Conservation (phyloP, 2,329 filamentous ascomycete species). For the Diaporthe capsici region DNA sequence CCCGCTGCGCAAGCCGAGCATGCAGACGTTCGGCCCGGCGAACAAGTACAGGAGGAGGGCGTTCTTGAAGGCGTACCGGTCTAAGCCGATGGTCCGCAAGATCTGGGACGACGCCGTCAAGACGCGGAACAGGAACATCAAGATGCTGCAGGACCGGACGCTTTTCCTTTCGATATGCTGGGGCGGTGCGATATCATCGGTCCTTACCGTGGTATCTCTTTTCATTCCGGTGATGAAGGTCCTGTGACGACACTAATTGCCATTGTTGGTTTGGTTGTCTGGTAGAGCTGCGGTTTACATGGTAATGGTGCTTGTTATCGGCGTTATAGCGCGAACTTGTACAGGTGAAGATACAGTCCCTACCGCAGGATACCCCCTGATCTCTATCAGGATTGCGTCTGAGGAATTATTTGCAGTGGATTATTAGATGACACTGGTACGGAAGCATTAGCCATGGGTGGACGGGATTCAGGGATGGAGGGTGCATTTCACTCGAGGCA, state of each 20-base stretch:
- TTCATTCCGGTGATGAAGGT: conserved; percentile 47
- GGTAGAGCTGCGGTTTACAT: background rate
- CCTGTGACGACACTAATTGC: background rate
- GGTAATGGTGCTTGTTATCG: background rate
- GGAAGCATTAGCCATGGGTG: background rate
- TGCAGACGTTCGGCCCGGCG: conserved; percentile 53
- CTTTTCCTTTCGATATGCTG: conserved; percentile 53
- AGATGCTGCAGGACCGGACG: conserved; percentile 52
- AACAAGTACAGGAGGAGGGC: conserved; percentile 51
- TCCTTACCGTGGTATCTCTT: conserved; percentile 49
- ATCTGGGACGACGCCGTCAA: conserved; percentile 50
- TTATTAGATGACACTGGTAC: background rate
- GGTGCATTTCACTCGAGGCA: background rate
- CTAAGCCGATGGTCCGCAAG: conserved; percentile 47
- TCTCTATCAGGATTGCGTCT: conserved; percentile 21
- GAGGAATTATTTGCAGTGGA: conserved; percentile 5
- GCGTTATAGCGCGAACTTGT: background rate
- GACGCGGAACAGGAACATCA: conserved; percentile 51
- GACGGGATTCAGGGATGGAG: background rate
- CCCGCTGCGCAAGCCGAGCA: conserved; percentile 47
- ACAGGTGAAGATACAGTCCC: conserved; percentile 10
- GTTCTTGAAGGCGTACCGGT: conserved; percentile 49
- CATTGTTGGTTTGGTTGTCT: background rate
- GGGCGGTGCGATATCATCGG: conserved; percentile 50
- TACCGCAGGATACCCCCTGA: conserved; percentile 29